phyloP scores from a whole-genome alignment of 805 yeast genomes.

The Schwanniomyces occidentalis region DNA sequence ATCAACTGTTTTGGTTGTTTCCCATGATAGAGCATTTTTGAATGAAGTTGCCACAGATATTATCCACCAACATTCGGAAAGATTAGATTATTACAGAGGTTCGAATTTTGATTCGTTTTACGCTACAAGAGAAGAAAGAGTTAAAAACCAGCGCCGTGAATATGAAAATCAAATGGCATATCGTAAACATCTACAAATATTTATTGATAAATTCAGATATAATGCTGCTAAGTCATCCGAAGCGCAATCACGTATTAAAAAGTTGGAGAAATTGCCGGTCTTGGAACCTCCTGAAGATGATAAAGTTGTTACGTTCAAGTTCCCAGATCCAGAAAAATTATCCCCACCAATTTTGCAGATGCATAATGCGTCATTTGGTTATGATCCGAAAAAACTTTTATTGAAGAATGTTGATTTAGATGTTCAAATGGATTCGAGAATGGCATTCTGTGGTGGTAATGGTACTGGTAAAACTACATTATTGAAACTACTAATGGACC shows the following conservation, averaged over 20 bases:
- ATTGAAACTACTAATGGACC: slow-evolving; percentile 81
- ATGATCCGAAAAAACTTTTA: slow-evolving; percentile 62
- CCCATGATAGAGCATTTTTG: slow-evolving; percentile 96
- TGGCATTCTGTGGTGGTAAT: slow-evolving; percentile 97
- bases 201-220: slow-evolving; percentile 94
- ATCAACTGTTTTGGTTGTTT: slow-evolving; percentile 90
- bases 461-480: slow-evolving; percentile 99
- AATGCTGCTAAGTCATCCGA: slow-evolving; percentile 97
- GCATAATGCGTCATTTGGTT: slow-evolving; percentile 85
- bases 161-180: slow-evolving; percentile 97
- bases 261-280: slow-evolving; percentile 89
- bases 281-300: slow-evolving; percentile 96
- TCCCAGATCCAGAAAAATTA: slow-evolving; percentile 91
- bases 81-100: slow-evolving; percentile 93
- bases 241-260: slow-evolving; percentile 97
- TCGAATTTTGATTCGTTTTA: slow-evolving; percentile 92
- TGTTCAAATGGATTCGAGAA: slow-evolving; percentile 90
- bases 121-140: slow-evolving; percentile 91
- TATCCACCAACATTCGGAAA: slow-evolving; percentile 95
- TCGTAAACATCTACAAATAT: slow-evolving; percentile 88
- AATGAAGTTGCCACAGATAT: slow-evolving; percentile 99
- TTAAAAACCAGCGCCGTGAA: slow-evolving; percentile 89
- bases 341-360: slow-evolving; percentile 94
- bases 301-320: slow-evolving; percentile 76
- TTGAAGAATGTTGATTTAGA: slow-evolving; percentile 81